These are phyloP conservation scores for Cubamyces lactineus DNA, from an alignment of 768 basidiomycete species.

Conservation along the genomic window DNA sequence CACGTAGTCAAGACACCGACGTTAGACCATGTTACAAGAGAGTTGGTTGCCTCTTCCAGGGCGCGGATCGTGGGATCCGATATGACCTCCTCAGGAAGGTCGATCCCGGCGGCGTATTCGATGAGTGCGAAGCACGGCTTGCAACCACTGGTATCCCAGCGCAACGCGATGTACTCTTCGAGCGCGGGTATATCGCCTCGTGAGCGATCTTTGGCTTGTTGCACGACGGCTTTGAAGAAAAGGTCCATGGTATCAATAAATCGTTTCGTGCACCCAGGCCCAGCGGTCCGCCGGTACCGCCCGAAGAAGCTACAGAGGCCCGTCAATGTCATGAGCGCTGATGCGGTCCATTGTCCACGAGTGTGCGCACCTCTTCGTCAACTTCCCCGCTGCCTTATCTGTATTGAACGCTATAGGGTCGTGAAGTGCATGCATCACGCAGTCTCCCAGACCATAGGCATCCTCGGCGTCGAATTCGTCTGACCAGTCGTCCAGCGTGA, in stretches of 20 bases:
- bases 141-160: slow-evolving; percentile 56
- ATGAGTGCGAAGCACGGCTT: slow-evolving; percentile 53
- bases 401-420: slow-evolving; percentile 29
- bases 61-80: slow-evolving; percentile 49
- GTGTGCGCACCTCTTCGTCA: slow-evolving; percentile 22
- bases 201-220: slow-evolving; percentile 34
- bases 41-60: slow-evolving; percentile 51
- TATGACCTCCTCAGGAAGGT: slow-evolving; percentile 56
- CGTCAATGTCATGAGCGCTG: not conserved
- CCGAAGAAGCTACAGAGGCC: slow-evolving; percentile 34
- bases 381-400: slow-evolving; percentile 29
- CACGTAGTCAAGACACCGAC: slow-evolving; percentile 25
- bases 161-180: slow-evolving; percentile 54
- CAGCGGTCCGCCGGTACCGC: slow-evolving; percentile 41
- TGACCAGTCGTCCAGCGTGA: slow-evolving; percentile 47
- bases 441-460: slow-evolving; percentile 25
- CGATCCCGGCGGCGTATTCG: slow-evolving; percentile 55
- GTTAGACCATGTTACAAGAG: slow-evolving; percentile 49
- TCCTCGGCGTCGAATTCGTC: slow-evolving; percentile 36
- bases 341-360: not conserved
- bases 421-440: slow-evolving; percentile 33
- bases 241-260: slow-evolving; percentile 36
- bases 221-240: slow-evolving; percentile 35
- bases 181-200: slow-evolving; percentile 38
- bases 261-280: slow-evolving; percentile 40